Evolutionary conservation across 2,329 filamentous ascomycete genomes (phyloP).

Genomic region (Xylariales sp.): DNA sequence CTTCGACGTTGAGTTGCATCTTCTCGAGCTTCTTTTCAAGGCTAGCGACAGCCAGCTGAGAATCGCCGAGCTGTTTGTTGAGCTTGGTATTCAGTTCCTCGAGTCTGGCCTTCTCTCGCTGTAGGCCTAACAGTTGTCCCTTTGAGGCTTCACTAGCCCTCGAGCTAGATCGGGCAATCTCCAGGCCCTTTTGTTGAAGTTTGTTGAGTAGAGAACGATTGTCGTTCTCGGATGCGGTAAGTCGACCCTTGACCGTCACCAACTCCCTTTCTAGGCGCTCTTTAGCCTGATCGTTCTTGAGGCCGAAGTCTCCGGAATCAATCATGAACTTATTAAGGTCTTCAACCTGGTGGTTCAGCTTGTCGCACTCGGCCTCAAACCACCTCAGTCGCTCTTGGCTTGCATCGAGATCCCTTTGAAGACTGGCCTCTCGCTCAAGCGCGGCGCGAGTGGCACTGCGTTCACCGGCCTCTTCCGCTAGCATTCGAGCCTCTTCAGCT

Average conservation of each 20-base stretch:
- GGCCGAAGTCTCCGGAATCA: slow-evolving; percentile 82
- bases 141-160: slow-evolving; percentile 80
- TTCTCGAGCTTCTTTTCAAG: slow-evolving; percentile 95
- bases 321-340: slow-evolving; percentile 82
- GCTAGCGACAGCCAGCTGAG: slow-evolving; percentile 75
- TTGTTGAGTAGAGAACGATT: slow-evolving; percentile 95
- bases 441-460: slow-evolving; percentile 72
- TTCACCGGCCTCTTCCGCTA: slow-evolving; percentile 77
- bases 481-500: slow-evolving; percentile 78
- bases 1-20: slow-evolving; percentile 79
- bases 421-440: slow-evolving; percentile 71
- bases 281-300: slow-evolving; percentile 90
- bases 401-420: slow-evolving; percentile 75
- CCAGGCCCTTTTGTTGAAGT: slow-evolving; percentile 92
- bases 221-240: slow-evolving; percentile 92
- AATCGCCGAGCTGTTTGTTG: slow-evolving; percentile 78
- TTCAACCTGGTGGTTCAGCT: slow-evolving; percentile 75
- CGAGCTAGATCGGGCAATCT: slow-evolving; percentile 87
- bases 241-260: slow-evolving; percentile 81
- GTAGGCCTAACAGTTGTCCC: slow-evolving; percentile 68
- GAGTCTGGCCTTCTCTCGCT: slow-evolving; percentile 74
- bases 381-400: slow-evolving; percentile 72
- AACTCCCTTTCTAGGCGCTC: slow-evolving; percentile 89
- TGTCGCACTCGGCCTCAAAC: slow-evolving; percentile 72
- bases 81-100: slow-evolving; percentile 81